Percentiles rank a stretch among this genome's conserved stretches.
Evolutionary conservation across 768 basidiomycete species (phyloP).

Genomic region (Calvatia gigantea): DNA sequence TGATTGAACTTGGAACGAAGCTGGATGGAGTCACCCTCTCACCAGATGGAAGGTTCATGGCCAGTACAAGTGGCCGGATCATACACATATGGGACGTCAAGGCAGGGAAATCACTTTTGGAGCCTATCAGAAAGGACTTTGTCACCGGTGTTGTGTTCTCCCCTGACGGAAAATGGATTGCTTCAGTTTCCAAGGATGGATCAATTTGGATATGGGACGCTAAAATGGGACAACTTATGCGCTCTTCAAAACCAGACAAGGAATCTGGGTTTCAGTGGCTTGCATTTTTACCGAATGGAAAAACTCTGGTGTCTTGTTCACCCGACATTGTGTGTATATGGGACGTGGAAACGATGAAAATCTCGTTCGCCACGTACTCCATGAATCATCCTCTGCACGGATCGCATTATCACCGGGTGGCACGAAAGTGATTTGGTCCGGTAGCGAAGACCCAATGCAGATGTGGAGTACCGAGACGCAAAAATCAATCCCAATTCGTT

Average conservation of each 20-base stretch:
- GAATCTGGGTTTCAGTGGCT: too few species aligned
- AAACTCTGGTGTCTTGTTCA: slow-evolving; percentile 19
- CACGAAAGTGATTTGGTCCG: slow-evolving; percentile 12
- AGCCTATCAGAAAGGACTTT: neutral
- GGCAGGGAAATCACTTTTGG: neutral
- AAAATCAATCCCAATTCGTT: neutral
- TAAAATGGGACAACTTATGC: too few species aligned
- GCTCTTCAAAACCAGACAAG: too few species aligned
- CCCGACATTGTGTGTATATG: slow-evolving; percentile 24
- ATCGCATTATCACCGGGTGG: slow-evolving; percentile 22
- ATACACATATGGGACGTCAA: slow-evolving; percentile 2
- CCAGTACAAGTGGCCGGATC: neutral
- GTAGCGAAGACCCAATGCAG: slow-evolving; percentile 18
- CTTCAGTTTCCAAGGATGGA: neutral
- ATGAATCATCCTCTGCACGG: slow-evolving; percentile 13
- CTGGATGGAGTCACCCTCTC: neutral
- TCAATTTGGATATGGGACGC: slow-evolving; percentile 8
- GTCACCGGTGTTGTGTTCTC: slow-evolving; percentile 1
- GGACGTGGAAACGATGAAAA: slow-evolving; percentile 16
- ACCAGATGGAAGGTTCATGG: neutral
- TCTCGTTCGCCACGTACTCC: slow-evolving; percentile 12
- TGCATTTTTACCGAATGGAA: slow-evolving; percentile 18
- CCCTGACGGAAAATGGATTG: neutral
- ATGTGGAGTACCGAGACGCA: slow-evolving; percentile 17
- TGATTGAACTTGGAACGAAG: too few species aligned